Percentiles rank a stretch among this genome's conserved stretches.
phyloP scores from a whole-genome alignment of 495 filamentous ascomycete species.

The Talaromyces stipitatus region DNA sequence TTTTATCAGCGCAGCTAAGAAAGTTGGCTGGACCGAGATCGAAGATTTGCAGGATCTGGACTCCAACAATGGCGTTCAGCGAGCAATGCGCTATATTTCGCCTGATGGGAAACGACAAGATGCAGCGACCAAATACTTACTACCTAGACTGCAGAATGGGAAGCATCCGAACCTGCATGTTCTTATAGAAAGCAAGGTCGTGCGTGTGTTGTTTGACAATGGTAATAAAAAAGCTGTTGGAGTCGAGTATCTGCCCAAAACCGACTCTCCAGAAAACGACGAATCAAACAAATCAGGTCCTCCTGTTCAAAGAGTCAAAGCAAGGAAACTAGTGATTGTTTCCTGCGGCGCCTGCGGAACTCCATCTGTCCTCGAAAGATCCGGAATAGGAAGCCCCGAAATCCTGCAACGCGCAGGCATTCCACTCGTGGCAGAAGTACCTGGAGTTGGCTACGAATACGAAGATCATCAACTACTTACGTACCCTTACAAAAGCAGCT shows the following conservation, averaged over 20 bases:
- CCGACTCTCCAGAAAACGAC: too few species aligned
- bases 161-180: conserved; percentile 46
- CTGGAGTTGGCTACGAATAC: conserved; percentile 37
- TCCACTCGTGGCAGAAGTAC: conserved; percentile 25
- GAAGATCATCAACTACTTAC: conserved; percentile 34
- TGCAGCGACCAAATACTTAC: conserved; percentile 34
- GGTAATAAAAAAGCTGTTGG: conserved; percentile 29
- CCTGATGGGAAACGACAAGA: conserved; percentile 41
- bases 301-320: conserved; percentile 7
- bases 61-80: conserved; percentile 13
- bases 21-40: conserved; percentile 28
- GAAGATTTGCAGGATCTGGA: conserved; percentile 16
- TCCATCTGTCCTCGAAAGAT: conserved; percentile 26
- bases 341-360: conserved; percentile 21
- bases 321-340: conserved; percentile 20
- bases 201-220: conserved; percentile 42
- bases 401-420: conserved; percentile 26
- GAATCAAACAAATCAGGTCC: conserved; percentile 16
- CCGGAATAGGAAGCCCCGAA: conserved; percentile 40
- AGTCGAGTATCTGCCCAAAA: conserved; percentile 32
- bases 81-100: conserved; percentile 12
- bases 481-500: conserved; percentile 19
- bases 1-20: conserved; percentile 30
- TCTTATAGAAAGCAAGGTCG: conserved; percentile 42
- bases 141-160: conserved; percentile 35